These are phyloP conservation scores for Ogataea populi-albae DNA, from an alignment of 805 yeast species.

Conservation along the genomic window DNA sequence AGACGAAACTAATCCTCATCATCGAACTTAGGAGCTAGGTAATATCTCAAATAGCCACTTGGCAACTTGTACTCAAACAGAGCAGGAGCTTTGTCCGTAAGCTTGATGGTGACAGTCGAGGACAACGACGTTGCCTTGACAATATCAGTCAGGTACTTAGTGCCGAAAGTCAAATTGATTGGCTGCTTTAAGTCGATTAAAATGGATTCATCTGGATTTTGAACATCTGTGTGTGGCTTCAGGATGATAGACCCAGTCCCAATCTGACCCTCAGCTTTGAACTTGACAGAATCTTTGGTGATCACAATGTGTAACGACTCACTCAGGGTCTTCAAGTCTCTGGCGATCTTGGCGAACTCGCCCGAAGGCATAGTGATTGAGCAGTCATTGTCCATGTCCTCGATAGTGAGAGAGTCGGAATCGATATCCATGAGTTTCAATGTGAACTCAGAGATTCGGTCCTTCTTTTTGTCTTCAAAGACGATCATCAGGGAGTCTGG, in stretches of 20 bases:
- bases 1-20: conserved; percentile 61
- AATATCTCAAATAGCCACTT: conserved; percentile 91
- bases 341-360: conserved; percentile 85
- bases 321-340: conserved; percentile 82
- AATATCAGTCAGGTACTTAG: conserved; percentile 86
- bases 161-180: conserved; percentile 85
- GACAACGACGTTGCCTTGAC: conserved; percentile 86
- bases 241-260: conserved; percentile 85
- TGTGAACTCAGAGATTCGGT: conserved; percentile 87
- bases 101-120: conserved; percentile 71
- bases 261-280: conserved; percentile 86
- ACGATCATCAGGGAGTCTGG: conserved; percentile 77
- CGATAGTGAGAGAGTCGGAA: conserved; percentile 89
- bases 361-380: conserved; percentile 81
- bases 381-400: conserved; percentile 89
- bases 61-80: conserved; percentile 87
- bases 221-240: conserved; percentile 81
- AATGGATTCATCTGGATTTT: conserved; percentile 71
- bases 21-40: conserved; percentile 96
- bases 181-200: conserved; percentile 80
- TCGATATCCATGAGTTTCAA: conserved; percentile 95
- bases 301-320: conserved; percentile 85
- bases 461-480: conserved; percentile 89
- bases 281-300: conserved; percentile 89
- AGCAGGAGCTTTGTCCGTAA: conserved; percentile 91